phyloP scores from a whole-genome alignment of 306 rosid genomes.

The Mimosa bimucronata region DNA sequence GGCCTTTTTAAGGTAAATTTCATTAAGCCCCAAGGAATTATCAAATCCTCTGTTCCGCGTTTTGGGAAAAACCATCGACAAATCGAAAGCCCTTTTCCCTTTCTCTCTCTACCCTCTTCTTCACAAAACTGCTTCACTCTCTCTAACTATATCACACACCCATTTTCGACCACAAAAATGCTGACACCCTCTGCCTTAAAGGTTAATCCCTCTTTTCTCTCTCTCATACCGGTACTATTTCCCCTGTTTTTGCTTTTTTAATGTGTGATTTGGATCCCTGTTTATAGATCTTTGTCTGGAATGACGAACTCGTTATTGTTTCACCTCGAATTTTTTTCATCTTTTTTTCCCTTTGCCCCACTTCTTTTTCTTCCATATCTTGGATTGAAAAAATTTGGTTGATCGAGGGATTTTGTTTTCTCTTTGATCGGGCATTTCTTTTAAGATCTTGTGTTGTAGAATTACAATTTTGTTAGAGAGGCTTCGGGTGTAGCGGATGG shows the following conservation, averaged over 20 bases:
- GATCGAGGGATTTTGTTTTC: constrained; percentile 29
- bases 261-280: constrained; percentile 14
- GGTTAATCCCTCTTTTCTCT: too few relatives aligned
- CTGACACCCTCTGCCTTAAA: constrained; percentile 34
- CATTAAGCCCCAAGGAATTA: constrained; percentile 22
- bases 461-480: constrained; percentile 7
- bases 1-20: constrained; percentile 30
- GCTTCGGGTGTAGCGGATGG: background rate
- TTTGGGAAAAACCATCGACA: background rate
- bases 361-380: constrained; percentile 5
- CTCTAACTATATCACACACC: constrained; percentile 11
- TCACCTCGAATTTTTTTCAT: background rate
- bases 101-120: background rate
- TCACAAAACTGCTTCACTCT: constrained; percentile 22
- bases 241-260: constrained; percentile 1
- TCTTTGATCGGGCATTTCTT: constrained; percentile 25
- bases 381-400: constrained; percentile 35
- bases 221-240: too few relatives aligned
- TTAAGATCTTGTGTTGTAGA: constrained; percentile 33
- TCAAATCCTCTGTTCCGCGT: constrained; percentile 4
- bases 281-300: constrained; percentile 40
- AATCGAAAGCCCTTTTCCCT: background rate
- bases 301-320: constrained; percentile 16
- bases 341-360: background rate
- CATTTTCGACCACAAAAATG: constrained; percentile 16